These are phyloP conservation scores for Candida labiduridarum DNA, from an alignment of 1,139 yeast genomes.

Conservation along the genomic window DNA sequence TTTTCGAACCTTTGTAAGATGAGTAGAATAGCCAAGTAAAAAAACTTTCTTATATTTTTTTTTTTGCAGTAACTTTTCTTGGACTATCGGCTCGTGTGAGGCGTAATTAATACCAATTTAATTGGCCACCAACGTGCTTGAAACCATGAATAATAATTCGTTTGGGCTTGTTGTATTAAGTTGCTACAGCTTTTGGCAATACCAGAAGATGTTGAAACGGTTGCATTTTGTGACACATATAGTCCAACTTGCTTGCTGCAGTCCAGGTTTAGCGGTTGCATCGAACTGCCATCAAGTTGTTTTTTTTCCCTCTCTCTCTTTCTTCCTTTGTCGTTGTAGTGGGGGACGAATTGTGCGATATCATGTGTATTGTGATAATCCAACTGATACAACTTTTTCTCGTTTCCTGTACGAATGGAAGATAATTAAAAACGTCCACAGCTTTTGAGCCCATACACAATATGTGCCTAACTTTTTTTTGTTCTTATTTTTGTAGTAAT, in stretches of 20 bases:
- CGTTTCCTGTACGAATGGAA: not conserved
- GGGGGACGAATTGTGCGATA: constrained; percentile 1
- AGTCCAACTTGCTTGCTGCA: not conserved
- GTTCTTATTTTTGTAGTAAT: not conserved
- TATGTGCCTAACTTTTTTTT: not conserved
- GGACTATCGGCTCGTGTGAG: not conserved
- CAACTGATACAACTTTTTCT: not conserved
- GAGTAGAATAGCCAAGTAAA: too few species aligned
- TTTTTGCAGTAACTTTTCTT: not conserved
- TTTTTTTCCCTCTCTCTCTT: not conserved
- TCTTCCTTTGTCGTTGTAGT: constrained; percentile 13
- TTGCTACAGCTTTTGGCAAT: not conserved
- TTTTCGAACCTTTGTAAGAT: too few species aligned
- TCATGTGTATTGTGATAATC: constrained; percentile 3
- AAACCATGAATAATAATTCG: too few species aligned
- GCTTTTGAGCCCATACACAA: not conserved
- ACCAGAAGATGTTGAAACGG: not conserved
- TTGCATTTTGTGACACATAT: not conserved
- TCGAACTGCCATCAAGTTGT: not conserved
- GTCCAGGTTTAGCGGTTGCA: not conserved
- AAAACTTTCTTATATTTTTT: not conserved
- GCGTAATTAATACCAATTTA: too few species aligned
- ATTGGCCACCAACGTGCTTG: too few species aligned
- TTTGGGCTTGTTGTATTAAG: too few species aligned
- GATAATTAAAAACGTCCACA: not conserved